phyloP scores from a whole-genome alignment of 2,329 filamentous ascomycete genomes.

The Anthostomella pinea region DNA sequence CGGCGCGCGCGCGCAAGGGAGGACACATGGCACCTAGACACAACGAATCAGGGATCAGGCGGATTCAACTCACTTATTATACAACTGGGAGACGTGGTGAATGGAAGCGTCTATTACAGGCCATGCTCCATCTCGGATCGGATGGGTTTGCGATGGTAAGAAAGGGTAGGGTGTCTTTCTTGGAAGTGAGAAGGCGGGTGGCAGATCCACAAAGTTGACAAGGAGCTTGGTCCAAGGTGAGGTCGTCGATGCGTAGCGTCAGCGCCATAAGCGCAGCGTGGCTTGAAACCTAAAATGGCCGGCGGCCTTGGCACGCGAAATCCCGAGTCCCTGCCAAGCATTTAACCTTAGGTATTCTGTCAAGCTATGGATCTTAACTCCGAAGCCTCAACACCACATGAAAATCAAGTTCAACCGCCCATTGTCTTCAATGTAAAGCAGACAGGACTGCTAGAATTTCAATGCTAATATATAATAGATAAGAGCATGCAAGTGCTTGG shows the following conservation, averaged over 20 bases:
- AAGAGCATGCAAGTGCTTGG: no score
- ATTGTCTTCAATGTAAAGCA: no score
- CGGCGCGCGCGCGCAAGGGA: no score
- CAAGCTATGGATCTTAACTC: not conserved
- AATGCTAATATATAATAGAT: no score
- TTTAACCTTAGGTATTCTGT: not conserved
- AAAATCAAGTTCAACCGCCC: constrained; percentile 4
- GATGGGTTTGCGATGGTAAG: no score
- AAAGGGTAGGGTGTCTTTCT: no score
- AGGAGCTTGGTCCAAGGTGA: constrained; percentile 17
- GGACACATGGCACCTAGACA: not conserved
- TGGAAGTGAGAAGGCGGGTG: no score
- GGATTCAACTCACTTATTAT: constrained; percentile 27
- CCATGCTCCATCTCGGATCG: constrained; percentile 27
- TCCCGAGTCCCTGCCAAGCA: no score
- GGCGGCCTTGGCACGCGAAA: constrained; percentile 3
- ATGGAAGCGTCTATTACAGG: constrained; percentile 24
- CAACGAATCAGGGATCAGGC: constrained; percentile 4
- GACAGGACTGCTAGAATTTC: no score
- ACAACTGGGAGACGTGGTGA: no score
- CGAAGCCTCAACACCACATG: not conserved
- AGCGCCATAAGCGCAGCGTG: constrained; percentile 15
- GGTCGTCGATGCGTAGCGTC: no score
- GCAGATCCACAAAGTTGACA: constrained; percentile 21
- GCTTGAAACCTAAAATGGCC: constrained; percentile 8